Conservation (phyloP, 768 basidiomycete genomes). For the Butyriboletus loyo region DNA sequence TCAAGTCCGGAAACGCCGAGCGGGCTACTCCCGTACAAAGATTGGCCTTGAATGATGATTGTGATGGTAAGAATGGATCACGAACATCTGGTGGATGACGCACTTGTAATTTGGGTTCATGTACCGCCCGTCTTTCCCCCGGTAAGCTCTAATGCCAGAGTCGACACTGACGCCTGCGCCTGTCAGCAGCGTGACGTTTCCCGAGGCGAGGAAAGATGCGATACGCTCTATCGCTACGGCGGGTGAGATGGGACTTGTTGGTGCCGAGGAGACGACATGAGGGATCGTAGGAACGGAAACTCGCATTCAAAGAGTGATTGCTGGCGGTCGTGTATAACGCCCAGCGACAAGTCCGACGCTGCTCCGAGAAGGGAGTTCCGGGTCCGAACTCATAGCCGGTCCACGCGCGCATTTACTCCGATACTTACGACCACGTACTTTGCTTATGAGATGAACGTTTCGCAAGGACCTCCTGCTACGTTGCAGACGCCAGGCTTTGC, state of each 20-base stretch:
- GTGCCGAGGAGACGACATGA: constrained; percentile 41
- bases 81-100: constrained; percentile 12
- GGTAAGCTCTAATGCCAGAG: constrained; percentile 92
- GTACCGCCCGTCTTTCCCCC: constrained; percentile 81
- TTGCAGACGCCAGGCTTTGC: constrained; percentile 80
- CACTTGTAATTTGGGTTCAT: constrained; percentile 90
- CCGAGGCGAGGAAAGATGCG: constrained; percentile 60
- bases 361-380: background rate
- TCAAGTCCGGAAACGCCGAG: background rate
- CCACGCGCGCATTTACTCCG: background rate
- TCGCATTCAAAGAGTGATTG: constrained; percentile 49
- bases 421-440: background rate
- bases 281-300: constrained; percentile 76
- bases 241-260: constrained; percentile 38
- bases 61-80: background rate
- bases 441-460: constrained; percentile 32
- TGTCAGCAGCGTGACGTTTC: constrained; percentile 74
- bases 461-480: constrained; percentile 41
- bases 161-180: constrained; percentile 96
- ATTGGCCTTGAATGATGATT: constrained; percentile 45
- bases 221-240: constrained; percentile 59
- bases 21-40: constrained; percentile 35
- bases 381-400: background rate
- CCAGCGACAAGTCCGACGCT: background rate
- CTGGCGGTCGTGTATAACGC: background rate